Percentiles rank a stretch among this genome's conserved stretches.
These are phyloP conservation scores for Boechera divaricarpa DNA, from an alignment of 345 rosid genomes.

Conservation along the genomic window DNA sequence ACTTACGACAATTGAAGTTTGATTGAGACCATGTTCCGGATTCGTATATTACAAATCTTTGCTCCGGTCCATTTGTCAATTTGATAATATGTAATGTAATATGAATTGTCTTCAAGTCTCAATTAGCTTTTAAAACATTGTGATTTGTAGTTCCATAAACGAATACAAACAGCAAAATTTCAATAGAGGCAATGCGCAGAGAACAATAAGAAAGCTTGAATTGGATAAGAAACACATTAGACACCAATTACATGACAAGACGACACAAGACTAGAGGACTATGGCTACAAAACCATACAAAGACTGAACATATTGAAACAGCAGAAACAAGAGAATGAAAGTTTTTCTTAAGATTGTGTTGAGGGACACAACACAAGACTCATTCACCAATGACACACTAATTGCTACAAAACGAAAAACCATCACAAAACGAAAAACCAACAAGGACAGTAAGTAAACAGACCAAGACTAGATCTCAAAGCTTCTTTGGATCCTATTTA, in stretches of 20 bases:
- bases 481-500: background rate
- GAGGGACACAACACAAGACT: background rate
- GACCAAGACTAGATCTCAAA: background rate
- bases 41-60: background rate
- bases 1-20: slow-evolving; percentile 69
- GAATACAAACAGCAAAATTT: background rate
- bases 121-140: slow-evolving; percentile 10
- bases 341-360: background rate
- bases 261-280: slow-evolving; percentile 25
- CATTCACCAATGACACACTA: background rate
- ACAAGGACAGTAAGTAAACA: background rate
- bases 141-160: background rate
- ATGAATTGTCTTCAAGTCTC: slow-evolving; percentile 1
- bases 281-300: slow-evolving; percentile 21
- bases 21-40: background rate
- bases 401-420: slow-evolving; percentile 25
- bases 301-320: slow-evolving; percentile 1
- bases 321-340: background rate
- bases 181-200: background rate
- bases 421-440: background rate
- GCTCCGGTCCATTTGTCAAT: background rate
- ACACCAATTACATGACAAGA: slow-evolving; percentile 29
- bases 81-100: background rate
- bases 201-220: slow-evolving; percentile 28
- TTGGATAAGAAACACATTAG: slow-evolving; percentile 11